Conservation (phyloP, 768 basidiomycete genomes). For the Phylloporus arenicola region DNA sequence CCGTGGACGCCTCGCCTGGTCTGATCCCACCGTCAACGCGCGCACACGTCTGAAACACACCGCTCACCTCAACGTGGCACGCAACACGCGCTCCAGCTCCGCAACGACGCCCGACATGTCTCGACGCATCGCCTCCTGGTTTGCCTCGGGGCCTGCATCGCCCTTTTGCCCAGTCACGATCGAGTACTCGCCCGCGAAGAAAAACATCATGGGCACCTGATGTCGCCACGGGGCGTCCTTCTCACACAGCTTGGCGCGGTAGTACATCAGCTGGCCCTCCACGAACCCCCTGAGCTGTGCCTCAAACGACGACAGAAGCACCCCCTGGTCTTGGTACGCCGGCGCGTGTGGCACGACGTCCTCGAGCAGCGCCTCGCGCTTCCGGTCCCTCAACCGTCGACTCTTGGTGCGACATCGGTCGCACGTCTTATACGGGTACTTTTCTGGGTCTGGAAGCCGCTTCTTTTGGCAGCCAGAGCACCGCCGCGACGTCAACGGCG, state of each 20-base stretch:
- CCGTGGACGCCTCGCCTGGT: constrained; percentile 12
- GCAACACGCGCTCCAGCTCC: constrained; percentile 11
- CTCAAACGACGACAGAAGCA: constrained; percentile 13
- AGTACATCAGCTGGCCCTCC: constrained; percentile 23
- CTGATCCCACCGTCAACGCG: constrained; percentile 9
- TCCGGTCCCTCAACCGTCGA: constrained; percentile 5
- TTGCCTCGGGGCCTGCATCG: neutral
- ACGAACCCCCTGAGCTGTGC: constrained; percentile 17
- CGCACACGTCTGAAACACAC: neutral
- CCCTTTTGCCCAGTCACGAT: constrained; percentile 11
- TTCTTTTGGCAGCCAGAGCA: constrained; percentile 34
- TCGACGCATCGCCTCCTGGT: constrained; percentile 11
- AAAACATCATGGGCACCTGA: constrained; percentile 10
- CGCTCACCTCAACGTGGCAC: constrained; percentile 18
- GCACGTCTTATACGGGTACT: constrained; percentile 41
- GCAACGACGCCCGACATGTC: constrained; percentile 16
- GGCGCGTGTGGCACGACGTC: constrained; percentile 12
- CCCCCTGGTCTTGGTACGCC: constrained; percentile 18
- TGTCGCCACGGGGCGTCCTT: neutral
- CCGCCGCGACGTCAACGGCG: constrained; percentile 27
- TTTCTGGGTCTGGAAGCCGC: constrained; percentile 32
- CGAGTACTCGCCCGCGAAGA: constrained; percentile 26
- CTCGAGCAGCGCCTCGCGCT: neutral
- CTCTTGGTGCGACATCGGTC: constrained; percentile 30
- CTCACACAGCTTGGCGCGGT: constrained; percentile 13